Evolutionary conservation across 2,329 filamentous ascomycete species (phyloP).

Genomic region (Dendryphion nanum): DNA sequence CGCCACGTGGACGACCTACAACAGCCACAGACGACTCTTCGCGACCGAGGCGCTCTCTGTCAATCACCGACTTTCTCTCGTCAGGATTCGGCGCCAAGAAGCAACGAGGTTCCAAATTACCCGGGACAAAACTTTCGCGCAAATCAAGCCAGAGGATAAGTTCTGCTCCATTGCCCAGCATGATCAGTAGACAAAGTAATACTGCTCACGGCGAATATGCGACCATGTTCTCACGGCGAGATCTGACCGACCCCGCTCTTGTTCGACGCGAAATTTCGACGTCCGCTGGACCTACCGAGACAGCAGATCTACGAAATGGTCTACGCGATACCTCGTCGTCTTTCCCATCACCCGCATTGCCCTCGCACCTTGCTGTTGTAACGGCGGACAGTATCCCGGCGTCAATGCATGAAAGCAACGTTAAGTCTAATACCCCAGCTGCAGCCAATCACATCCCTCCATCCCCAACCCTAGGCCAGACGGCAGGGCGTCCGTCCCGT

Average conservation of each 20-base stretch:
- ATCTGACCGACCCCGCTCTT: conserved; percentile 31
- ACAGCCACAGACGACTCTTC: conserved; percentile 25
- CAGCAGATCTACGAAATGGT: conserved; percentile 9
- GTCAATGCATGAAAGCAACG: conserved; percentile 32
- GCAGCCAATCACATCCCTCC: conserved; percentile 34
- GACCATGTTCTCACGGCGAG: conserved; percentile 31
- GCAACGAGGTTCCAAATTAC: conserved; percentile 27
- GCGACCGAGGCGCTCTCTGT: conserved; percentile 50
- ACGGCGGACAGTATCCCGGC: conserved; percentile 23
- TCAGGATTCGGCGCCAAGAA: conserved; percentile 40
- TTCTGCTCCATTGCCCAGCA: conserved; percentile 36
- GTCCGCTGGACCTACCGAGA: conserved; percentile 19
- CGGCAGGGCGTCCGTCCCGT: conserved; percentile 46
- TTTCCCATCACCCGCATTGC: conserved; percentile 24
- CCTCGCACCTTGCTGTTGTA: conserved; percentile 16
- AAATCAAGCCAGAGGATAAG: conserved; percentile 30
- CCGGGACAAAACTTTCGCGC: conserved; percentile 26
- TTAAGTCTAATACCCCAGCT: conserved; percentile 25
- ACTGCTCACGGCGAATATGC: conserved; percentile 34
- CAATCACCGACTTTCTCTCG: conserved; percentile 46
- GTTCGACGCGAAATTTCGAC: conserved; percentile 30
- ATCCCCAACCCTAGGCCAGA: conserved; percentile 33
- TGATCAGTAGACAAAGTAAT: conserved; percentile 39
- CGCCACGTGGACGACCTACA: conserved; percentile 10
- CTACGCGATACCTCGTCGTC: conserved; percentile 13